A percentile compares a stretch with the other conserved stretches of the same genome.
Conservation (phyloP, 1,284 basidiomycete species). For the Cronartium ribicola region DNA sequence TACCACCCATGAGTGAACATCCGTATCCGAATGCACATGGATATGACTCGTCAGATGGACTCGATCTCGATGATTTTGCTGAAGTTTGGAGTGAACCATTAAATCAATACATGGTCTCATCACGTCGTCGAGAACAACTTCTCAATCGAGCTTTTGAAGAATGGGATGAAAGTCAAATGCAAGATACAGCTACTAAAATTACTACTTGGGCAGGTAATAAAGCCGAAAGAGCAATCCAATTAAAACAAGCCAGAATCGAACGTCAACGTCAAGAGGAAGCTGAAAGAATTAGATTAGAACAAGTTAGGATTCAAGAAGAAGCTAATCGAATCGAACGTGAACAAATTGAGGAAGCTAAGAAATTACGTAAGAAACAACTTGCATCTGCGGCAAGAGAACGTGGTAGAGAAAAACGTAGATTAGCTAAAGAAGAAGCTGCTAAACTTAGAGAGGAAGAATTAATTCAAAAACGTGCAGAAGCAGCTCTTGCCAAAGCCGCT, state of each 20-base stretch:
- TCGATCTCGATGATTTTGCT: conserved; percentile 42
- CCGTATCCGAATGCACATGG: conserved; percentile 38
- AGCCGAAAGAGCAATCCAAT: conserved; percentile 21
- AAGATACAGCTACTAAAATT: conserved; percentile 28
- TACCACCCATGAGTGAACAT: conserved; percentile 27
- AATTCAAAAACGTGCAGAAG: conserved; percentile 11
- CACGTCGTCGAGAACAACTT: conserved; percentile 32
- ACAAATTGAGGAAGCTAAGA: conserved; percentile 25
- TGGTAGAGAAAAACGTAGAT: conserved; percentile 18
- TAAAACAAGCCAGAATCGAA: conserved; percentile 20
- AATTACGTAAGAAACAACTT: conserved; percentile 26
- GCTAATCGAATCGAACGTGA: conserved; percentile 15
- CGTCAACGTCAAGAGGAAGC: conserved; percentile 30
- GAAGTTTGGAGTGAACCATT: conserved; percentile 41
- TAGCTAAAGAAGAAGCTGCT: conserved; percentile 33
- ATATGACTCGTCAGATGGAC: conserved; percentile 36
- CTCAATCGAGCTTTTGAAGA: conserved; percentile 27
- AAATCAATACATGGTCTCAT: conserved; percentile 40
- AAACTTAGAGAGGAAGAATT: conserved; percentile 24
- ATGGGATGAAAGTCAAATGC: conserved; percentile 21
- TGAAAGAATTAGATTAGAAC: conserved; percentile 27
- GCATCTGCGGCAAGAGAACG: conserved; percentile 22
- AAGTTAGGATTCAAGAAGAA: conserved; percentile 21
- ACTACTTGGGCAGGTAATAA: conserved; percentile 39
- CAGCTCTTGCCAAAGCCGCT: conserved; percentile 8